A percentile compares a stretch with the other conserved stretches of the same genome.
phyloP scores from a whole-genome alignment of 306 rosid genomes.

The Vicia villosa region DNA sequence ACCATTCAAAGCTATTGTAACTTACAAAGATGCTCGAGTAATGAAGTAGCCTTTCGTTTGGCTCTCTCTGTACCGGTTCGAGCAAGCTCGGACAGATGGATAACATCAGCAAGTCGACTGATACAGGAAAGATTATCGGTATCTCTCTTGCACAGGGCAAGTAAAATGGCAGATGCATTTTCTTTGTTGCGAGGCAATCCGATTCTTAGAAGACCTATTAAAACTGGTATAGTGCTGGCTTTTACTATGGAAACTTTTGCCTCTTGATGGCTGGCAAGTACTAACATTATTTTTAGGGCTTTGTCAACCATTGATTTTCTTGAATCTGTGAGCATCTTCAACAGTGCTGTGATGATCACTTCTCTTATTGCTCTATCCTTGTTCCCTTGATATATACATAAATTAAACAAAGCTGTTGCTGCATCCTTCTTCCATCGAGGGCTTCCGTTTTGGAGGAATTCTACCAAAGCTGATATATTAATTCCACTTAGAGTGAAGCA shows the following conservation, averaged over 20 bases:
- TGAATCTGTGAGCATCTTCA: slow-evolving; percentile 84
- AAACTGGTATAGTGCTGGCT: slow-evolving; percentile 87
- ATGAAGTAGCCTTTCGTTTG: slow-evolving; percentile 85
- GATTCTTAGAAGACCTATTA: slow-evolving; percentile 79
- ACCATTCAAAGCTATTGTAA: slow-evolving; percentile 55
- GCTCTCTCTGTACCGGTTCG: slow-evolving; percentile 87
- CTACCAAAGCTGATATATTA: slow-evolving; percentile 82
- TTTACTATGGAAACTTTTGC: slow-evolving; percentile 77
- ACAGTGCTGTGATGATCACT: slow-evolving; percentile 71
- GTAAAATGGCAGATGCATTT: slow-evolving; percentile 86
- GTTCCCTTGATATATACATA: slow-evolving; percentile 97
- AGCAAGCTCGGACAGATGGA: slow-evolving; percentile 80
- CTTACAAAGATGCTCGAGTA: slow-evolving; percentile 84
- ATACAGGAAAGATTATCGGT: slow-evolving; percentile 71
- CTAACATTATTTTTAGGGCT: slow-evolving; percentile 89
- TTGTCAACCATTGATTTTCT: slow-evolving; percentile 82
- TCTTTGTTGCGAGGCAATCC: slow-evolving; percentile 90
- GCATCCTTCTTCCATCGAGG: slow-evolving; percentile 94
- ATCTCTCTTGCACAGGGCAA: slow-evolving; percentile 86
- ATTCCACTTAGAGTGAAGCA: no score
- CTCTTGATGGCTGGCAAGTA: slow-evolving; percentile 92
- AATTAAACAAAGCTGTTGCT: slow-evolving; percentile 85
- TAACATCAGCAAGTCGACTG: slow-evolving; percentile 84
- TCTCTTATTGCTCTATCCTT: slow-evolving; percentile 87
- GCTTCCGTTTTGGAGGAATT: slow-evolving; percentile 84